These are phyloP conservation scores for Avena insularis DNA, from an alignment of 176 grass and related monocot genomes.

Conservation along the genomic window DNA sequence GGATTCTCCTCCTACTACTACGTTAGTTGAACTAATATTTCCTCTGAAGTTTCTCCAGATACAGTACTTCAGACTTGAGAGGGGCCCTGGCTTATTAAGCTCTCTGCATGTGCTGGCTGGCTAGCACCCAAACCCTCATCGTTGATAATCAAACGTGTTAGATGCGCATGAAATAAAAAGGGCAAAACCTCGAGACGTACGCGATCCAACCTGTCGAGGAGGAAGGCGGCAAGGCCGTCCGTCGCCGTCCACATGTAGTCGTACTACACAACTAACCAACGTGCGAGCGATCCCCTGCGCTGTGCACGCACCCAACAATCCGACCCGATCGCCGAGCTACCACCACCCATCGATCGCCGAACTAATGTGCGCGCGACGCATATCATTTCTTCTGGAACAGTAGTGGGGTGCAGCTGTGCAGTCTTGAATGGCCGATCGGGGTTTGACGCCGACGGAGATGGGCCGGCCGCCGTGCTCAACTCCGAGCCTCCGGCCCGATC, in stretches of 20 bases:
- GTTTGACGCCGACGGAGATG: neutral
- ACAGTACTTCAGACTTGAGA: neutral
- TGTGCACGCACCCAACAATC: slow-evolving; percentile 27
- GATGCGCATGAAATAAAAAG: neutral
- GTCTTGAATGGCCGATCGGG: slow-evolving; percentile 11
- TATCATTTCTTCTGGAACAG: neutral
- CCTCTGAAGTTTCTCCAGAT: neutral
- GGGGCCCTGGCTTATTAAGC: neutral
- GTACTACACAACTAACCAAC: neutral
- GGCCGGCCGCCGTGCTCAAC: neutral
- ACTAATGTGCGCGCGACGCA: neutral
- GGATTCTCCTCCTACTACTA: neutral
- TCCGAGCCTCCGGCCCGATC: no score
- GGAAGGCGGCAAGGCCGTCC: neutral
- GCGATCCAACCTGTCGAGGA: neutral
- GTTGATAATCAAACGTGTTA: neutral
- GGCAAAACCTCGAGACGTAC: neutral
- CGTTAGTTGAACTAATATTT: neutral
- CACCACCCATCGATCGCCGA: neutral
- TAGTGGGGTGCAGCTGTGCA: slow-evolving; percentile 17
- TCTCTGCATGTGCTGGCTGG: neutral
- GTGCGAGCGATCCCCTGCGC: neutral
- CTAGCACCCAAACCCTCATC: no score
- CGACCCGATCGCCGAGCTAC: neutral
- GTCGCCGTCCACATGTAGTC: neutral